Percentiles rank a stretch among this genome's conserved stretches.
These are phyloP conservation scores for Nannochloris sp. DNA, from an alignment of 139 green algal genomes.

Conservation along the genomic window DNA sequence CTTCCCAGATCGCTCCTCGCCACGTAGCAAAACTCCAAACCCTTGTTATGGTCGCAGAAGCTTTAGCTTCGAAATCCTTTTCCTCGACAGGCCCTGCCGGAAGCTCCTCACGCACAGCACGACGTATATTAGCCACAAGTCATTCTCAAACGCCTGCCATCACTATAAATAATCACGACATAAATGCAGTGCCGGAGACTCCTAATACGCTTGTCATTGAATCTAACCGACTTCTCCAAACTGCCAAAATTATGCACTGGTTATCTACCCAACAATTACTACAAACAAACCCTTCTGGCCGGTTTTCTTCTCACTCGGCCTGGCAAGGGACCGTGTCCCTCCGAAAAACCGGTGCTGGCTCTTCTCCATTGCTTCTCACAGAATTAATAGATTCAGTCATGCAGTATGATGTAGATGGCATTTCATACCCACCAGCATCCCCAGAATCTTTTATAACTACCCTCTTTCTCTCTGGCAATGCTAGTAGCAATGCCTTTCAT, in stretches of 20 bases:
- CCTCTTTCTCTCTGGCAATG: constrained; percentile 30
- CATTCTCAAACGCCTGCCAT: no score
- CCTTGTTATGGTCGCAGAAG: neutral
- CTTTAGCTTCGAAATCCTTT: constrained; percentile 10
- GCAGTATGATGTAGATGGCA: neutral
- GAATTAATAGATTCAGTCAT: constrained; percentile 26
- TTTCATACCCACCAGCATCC: constrained; percentile 14
- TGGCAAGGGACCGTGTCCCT: constrained; percentile 33
- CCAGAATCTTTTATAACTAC: constrained; percentile 17
- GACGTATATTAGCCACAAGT: no score
- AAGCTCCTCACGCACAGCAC: no score
- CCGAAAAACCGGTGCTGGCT: neutral
- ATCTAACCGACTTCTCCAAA: constrained; percentile 26
- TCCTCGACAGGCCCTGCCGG: no score
- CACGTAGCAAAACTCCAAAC: neutral
- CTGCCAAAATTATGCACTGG: constrained; percentile 36
- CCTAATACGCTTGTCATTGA: no score
- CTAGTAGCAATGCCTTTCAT: constrained; percentile 2
- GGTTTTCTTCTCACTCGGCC: constrained; percentile 34
- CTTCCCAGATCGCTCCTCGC: neutral
- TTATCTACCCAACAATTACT: constrained; percentile 4
- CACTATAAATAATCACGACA: no score
- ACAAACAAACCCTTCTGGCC: constrained; percentile 6
- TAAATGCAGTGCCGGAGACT: no score
- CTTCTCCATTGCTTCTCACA: constrained; percentile 32